Evolutionary conservation across 768 basidiomycete genomes (phyloP).

Genomic region (Leccinellum rugosiceps): DNA sequence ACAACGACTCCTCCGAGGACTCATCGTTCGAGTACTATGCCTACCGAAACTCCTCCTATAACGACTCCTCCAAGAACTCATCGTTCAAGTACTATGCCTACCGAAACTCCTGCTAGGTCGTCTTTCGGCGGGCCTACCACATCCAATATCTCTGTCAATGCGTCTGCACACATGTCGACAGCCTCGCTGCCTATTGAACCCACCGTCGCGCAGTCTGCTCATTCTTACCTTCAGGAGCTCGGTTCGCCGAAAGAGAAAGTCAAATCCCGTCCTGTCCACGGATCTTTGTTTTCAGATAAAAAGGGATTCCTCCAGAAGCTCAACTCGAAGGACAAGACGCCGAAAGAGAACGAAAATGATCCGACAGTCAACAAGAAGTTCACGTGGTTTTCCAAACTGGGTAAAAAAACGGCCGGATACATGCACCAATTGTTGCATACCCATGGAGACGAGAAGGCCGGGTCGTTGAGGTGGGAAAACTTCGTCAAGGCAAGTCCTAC

Average conservation of each 20-base stretch:
- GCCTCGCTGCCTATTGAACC: slow-evolving; percentile 44
- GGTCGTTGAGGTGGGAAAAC: slow-evolving; percentile 75
- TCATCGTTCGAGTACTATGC: slow-evolving; percentile 12
- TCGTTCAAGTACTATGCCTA: slow-evolving; percentile 13
- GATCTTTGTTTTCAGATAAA: slow-evolving; percentile 45
- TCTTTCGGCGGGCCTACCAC: slow-evolving; percentile 1
- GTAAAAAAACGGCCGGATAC: slow-evolving; percentile 53
- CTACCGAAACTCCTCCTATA: slow-evolving; percentile 26
- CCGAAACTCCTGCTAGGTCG: slow-evolving; percentile 26
- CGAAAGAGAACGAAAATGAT: slow-evolving; percentile 32
- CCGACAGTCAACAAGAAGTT: slow-evolving; percentile 36
- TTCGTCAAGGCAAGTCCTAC: slow-evolving; percentile 58
- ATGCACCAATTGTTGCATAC: slow-evolving; percentile 68
- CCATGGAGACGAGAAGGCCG: slow-evolving; percentile 52
- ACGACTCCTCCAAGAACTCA: slow-evolving; percentile 19
- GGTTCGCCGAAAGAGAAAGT: slow-evolving; percentile 56
- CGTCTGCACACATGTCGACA: slow-evolving; percentile 34
- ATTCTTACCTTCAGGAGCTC: slow-evolving; percentile 61
- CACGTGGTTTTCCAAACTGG: slow-evolving; percentile 54
- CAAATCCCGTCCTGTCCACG: slow-evolving; percentile 65
- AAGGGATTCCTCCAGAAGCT: slow-evolving; percentile 53
- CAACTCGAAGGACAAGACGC: slow-evolving; percentile 27
- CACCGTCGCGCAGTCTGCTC: slow-evolving; percentile 62
- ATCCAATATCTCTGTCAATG: slow-evolving; percentile 18
- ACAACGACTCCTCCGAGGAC: slow-evolving; percentile 20